These are phyloP conservation scores for Calonectria henricotiae DNA, from an alignment of 2,329 filamentous ascomycete species.

Conservation along the genomic window DNA sequence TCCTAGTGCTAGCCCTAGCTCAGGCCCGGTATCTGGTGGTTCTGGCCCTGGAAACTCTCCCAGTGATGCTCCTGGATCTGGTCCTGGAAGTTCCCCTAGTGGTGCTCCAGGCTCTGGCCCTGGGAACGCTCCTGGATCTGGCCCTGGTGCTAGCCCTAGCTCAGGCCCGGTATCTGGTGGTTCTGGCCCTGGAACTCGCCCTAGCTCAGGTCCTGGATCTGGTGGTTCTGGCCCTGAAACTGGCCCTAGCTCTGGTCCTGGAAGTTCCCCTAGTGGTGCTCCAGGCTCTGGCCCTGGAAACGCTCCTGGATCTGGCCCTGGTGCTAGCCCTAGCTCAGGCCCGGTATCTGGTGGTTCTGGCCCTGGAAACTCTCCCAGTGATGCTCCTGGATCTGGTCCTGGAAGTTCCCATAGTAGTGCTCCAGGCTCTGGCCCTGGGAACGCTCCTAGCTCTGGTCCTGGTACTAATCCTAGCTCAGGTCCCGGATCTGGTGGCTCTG, in stretches of 20 bases:
- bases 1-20: background rate
- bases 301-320: no score
- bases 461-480: background rate
- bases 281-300: background rate
- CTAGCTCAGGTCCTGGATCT: background rate
- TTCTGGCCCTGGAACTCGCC: background rate
- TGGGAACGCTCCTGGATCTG: no score
- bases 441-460: no score
- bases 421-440: no score
- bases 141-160: no score
- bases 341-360: conserved; percentile 42
- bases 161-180: no score
- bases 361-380: background rate
- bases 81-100: no score
- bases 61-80: no score
- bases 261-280: background rate
- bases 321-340: conserved; percentile 32
- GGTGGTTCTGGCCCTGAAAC: conserved; percentile 24
- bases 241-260: background rate
- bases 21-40: background rate
- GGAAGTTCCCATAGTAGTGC: no score
- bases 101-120: no score
- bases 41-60: background rate
- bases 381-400: background rate
- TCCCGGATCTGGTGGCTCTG: background rate